These are phyloP conservation scores for Solanum chilense DNA, from an alignment of 257 asterid genomes.

Conservation along the genomic window DNA sequence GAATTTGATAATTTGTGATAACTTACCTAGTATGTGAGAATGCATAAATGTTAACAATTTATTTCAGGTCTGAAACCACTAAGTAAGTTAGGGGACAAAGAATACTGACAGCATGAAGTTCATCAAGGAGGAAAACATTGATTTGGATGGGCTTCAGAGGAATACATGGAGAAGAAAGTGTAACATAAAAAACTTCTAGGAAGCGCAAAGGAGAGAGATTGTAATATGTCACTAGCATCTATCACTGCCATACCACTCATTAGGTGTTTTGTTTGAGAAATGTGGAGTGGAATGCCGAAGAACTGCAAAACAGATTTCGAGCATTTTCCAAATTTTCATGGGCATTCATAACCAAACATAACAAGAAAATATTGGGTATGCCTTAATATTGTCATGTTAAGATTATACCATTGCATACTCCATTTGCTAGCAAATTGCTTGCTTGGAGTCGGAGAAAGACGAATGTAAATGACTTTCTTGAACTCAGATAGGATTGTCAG, in stretches of 20 bases:
- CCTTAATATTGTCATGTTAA: not conserved
- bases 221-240: no score
- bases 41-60: not conserved
- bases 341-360: not conserved
- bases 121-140: not conserved
- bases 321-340: not conserved
- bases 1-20: not conserved
- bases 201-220: no score
- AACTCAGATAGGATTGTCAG: not conserved
- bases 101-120: not conserved
- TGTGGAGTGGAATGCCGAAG: not conserved
- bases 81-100: not conserved
- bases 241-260: no score
- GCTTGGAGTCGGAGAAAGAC: not conserved
- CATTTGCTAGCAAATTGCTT: not conserved
- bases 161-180: no score
- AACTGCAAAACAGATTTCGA: not conserved
- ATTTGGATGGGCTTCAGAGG: not conserved
- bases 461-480: not conserved
- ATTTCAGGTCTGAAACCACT: not conserved
- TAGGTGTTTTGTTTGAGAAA: not conserved
- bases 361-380: not conserved
- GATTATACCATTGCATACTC: not conserved
- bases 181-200: no score
- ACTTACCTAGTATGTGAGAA: not conserved